Evolutionary conservation across 192 early-diverging fungal species (phyloP), one percentile per base, ranked within the genome.

Genomic region (Coemansia sp.): DNA sequence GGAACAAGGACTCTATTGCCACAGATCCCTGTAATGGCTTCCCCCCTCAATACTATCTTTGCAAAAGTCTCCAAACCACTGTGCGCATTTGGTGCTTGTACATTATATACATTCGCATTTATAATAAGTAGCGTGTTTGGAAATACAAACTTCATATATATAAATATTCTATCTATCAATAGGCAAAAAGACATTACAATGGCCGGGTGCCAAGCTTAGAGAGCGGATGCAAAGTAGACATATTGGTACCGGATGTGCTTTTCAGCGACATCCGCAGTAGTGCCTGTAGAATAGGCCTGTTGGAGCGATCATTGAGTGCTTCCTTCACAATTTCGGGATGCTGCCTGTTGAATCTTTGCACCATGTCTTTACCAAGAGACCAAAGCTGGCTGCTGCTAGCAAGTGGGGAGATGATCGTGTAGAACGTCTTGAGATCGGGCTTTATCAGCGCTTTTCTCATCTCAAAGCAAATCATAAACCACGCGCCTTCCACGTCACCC

Each of bases 321-420:
- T 20, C 44, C 37, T 63, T 46, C 48, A 75, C 65, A 38, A 77
- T 67, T 11, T 65, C 61, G 11, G 75, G 69, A 32, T 77, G 71
- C 32, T 65, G 50, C 56, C 17, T 25, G 45, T 69, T 69, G 51
- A 77, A 83, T 46, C 69, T 77, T 22, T 69, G 55, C 39, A 83
- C 76, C 14, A 61, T 72, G 20, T 66, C 58, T 57, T 83, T 83
- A 38, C 81, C 76, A 17, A 77, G 53, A 25, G 81, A 60, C 80
- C 80, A 83, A 45, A 83, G 53, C 55, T 64, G 70, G 37, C 44
- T 57, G 61, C 65, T 74, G 37, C 55, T 64, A 1, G 72, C 71
- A 20, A 83, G 66, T 45, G 68, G 81, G 11, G 76, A 77, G 2
- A 69, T 51, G 32, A 83, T 72, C 50, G 70, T 77, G 53, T 75